Conservation (phyloP, 202 grass and related monocot species). For the Zizania palustris region DNA sequence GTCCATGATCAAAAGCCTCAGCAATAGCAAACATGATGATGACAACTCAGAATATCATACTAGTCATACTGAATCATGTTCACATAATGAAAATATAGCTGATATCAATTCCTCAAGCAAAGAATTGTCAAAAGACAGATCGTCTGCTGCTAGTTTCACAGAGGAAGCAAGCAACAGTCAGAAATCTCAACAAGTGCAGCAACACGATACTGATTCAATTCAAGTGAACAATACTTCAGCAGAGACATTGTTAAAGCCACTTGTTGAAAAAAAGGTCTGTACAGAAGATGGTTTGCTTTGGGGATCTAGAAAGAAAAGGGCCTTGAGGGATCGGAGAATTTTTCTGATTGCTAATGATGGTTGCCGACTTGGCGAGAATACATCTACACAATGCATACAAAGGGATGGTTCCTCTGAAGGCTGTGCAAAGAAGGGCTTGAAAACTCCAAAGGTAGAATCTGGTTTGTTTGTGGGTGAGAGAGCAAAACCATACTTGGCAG, state of each 20-base stretch:
- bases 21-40: conserved; percentile 50
- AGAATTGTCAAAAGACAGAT: conserved; percentile 74
- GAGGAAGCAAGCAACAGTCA: conserved; percentile 55
- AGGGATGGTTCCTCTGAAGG: conserved; percentile 54
- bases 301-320: conserved; percentile 76
- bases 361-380: conserved; percentile 49
- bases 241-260: conserved; percentile 34
- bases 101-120: conserved; percentile 69
- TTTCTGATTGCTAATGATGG: conserved; percentile 39
- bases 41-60: conserved; percentile 46
- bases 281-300: conserved; percentile 57
- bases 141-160: conserved; percentile 65
- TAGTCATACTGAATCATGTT: conserved; percentile 53
- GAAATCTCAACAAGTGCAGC: conserved; percentile 46
- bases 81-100: conserved; percentile 43
- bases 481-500: conserved; percentile 44
- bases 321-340: conserved; percentile 51
- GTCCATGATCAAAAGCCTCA: conserved; percentile 74
- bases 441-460: conserved; percentile 41
- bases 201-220: conserved; percentile 41
- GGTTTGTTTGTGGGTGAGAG: conserved; percentile 21
- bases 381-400: conserved; percentile 52
- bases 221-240: conserved; percentile 43
- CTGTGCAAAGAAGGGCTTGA: conserved; percentile 49
- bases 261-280: conserved; percentile 38